Percentiles rank a stretch among this genome's conserved stretches.
Conservation (phyloP, 177 flowering plant genomes). For the Telopea speciosissima region DNA sequence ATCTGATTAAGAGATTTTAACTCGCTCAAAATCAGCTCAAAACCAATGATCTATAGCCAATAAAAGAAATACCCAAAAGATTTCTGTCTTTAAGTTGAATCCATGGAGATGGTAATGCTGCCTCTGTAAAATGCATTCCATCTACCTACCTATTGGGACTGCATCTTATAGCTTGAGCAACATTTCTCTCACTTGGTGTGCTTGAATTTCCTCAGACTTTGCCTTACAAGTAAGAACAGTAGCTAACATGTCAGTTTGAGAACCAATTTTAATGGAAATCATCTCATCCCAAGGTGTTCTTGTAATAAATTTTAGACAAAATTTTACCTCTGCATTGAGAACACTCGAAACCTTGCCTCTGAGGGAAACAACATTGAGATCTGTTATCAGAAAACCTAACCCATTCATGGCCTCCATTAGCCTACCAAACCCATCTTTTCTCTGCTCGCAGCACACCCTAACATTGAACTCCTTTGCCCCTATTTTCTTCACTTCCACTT, state of each 20-base stretch:
- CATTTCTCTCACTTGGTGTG: conserved; percentile 5
- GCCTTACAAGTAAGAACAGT: neutral
- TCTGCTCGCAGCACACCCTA: conserved; percentile 24
- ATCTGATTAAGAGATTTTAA: too few species aligned
- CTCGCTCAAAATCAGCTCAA: too few species aligned
- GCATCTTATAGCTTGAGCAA: conserved; percentile 5
- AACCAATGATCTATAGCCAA: too few species aligned
- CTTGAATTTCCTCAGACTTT: conserved; percentile 5
- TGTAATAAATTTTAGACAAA: neutral
- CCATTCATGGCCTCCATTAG: conserved; percentile 39
- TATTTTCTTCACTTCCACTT: conserved; percentile 42
- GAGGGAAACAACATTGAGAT: conserved; percentile 40
- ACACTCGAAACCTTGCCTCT: conserved; percentile 34
- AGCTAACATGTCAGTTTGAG: neutral
- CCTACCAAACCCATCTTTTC: conserved; percentile 32
- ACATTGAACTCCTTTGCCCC: conserved; percentile 29
- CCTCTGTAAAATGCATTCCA: too few species aligned
- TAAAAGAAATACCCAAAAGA: too few species aligned
- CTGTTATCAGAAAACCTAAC: conserved; percentile 33
- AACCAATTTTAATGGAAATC: neutral
- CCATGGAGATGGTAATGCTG: too few species aligned
- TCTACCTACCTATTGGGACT: too few species aligned
- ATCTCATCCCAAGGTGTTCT: neutral
- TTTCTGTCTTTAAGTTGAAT: too few species aligned
- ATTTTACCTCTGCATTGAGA: conserved; percentile 39